A percentile compares a stretch with the other conserved stretches of the same genome.
These are phyloP conservation scores for Candida suzukii DNA, from an alignment of 805 yeast genomes.

Conservation along the genomic window DNA sequence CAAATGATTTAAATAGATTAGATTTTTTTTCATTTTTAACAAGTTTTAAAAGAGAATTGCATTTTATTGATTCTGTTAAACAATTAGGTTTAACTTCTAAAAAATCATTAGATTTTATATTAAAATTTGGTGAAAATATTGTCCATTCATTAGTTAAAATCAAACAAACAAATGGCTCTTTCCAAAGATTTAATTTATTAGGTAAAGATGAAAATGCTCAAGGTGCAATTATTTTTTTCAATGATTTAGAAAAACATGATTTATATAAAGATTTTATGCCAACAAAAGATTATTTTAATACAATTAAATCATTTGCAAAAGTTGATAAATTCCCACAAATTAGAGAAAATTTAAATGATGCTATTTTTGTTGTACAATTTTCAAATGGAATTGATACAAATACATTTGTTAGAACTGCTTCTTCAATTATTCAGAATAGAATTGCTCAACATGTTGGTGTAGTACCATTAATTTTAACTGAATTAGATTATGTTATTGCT, in stretches of 20 bases:
- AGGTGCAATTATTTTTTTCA: conserved; percentile 55
- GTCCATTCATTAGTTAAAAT: conserved; percentile 2
- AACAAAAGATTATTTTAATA: conserved; percentile 40
- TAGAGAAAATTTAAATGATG: conserved; percentile 67
- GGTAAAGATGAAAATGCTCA: no score
- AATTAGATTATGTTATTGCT: conserved; percentile 15
- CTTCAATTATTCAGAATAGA: conserved; percentile 43
- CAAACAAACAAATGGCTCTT: conserved; percentile 4
- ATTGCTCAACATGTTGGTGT: conserved; percentile 80
- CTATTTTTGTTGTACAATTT: conserved; percentile 63
- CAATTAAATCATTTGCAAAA: conserved; percentile 25
- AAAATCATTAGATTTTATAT: conserved; percentile 30
- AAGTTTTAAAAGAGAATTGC: conserved; percentile 29
- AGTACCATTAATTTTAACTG: conserved; percentile 47
- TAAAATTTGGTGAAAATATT: conserved; percentile 28
- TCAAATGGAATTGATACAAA: conserved; percentile 43
- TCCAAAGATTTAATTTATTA: conserved; percentile 17
- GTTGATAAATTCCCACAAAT: conserved; percentile 61
- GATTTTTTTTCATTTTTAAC: conserved; percentile 36
- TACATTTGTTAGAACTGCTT: conserved; percentile 42
- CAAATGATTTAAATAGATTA: conserved; percentile 38
- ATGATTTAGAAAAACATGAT: conserved; percentile 63
- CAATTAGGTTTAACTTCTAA: conserved; percentile 27
- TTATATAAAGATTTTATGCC: conserved; percentile 40
- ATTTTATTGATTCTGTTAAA: conserved; percentile 12